Evolutionary conservation across 768 basidiomycete genomes (phyloP).

Genomic region (Lactarius quietus): DNA sequence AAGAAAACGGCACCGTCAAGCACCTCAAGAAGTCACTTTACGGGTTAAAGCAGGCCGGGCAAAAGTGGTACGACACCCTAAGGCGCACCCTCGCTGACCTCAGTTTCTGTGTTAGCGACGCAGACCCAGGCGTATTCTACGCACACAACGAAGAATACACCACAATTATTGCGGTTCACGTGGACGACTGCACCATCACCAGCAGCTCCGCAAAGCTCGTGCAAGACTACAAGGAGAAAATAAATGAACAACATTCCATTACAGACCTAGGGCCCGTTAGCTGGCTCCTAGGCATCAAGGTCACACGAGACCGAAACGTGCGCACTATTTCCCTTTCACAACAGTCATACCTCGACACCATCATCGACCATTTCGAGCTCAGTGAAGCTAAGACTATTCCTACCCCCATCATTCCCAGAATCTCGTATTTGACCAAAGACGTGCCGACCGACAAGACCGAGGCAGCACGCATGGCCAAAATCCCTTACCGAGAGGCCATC

Average conservation of each 20-base stretch:
- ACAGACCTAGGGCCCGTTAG: conserved; percentile 31
- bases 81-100: neutral
- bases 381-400: conserved; percentile 9
- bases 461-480: conserved; percentile 27
- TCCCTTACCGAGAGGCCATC: conserved; percentile 33
- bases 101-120: conserved; percentile 18
- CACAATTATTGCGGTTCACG: conserved; percentile 25
- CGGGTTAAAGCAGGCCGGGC: conserved; percentile 27
- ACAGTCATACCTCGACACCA: conserved; percentile 21
- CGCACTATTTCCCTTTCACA: conserved; percentile 25
- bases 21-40: conserved; percentile 24
- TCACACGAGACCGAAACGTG: conserved; percentile 26
- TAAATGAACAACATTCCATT: conserved; percentile 4
- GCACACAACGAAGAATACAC: neutral
- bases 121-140: conserved; percentile 26
- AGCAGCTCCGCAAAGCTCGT: neutral
- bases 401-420: conserved; percentile 19
- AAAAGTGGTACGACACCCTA: conserved; percentile 24
- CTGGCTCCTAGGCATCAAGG: conserved; percentile 34
- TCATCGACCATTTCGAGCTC: conserved; percentile 27
- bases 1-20: conserved; percentile 11
- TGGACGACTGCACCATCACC: conserved; percentile 27
- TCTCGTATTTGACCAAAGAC: neutral
- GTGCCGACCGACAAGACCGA: conserved; percentile 4
- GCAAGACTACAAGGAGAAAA: neutral